Evolutionary conservation across 2,329 filamentous ascomycete species (phyloP).

Genomic region (Teratosphaeria viscida): DNA sequence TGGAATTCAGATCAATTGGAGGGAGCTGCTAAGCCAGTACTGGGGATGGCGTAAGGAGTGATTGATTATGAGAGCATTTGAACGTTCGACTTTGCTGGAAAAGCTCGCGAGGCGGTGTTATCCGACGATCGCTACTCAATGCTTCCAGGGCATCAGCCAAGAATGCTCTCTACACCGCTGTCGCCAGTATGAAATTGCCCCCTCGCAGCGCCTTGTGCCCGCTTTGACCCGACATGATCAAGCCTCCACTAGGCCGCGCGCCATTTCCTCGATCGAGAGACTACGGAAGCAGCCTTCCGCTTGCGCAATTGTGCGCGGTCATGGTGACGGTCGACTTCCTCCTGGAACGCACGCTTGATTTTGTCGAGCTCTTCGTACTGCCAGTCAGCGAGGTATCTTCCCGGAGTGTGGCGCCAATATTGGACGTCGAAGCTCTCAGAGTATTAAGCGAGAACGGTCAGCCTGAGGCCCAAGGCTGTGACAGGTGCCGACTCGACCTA

Average conservation of each 20-base stretch:
- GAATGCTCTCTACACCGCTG: neutral
- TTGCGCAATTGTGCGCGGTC: neutral
- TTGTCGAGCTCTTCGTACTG: neutral
- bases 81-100: too few species aligned
- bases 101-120: too few species aligned
- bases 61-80: too few species aligned
- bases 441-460: neutral
- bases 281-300: neutral
- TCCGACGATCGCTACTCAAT: too few species aligned
- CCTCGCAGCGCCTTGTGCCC: too few species aligned
- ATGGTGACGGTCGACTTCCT: neutral
- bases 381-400: neutral
- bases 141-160: neutral
- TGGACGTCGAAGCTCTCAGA: neutral
- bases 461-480: neutral
- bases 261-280: neutral
- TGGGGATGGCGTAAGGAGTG: neutral
- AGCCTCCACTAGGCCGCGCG: neutral
- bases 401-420: neutral
- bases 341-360: neutral
- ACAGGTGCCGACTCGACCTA: neutral
- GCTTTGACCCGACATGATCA: neutral
- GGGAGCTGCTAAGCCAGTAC: neutral
- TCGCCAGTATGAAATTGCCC: too few species aligned
- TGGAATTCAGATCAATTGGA: neutral